Base-by-base conservation (phyloP, 768 basidiomycete genomes). In the Macrolepiota albuminosa region DNA sequence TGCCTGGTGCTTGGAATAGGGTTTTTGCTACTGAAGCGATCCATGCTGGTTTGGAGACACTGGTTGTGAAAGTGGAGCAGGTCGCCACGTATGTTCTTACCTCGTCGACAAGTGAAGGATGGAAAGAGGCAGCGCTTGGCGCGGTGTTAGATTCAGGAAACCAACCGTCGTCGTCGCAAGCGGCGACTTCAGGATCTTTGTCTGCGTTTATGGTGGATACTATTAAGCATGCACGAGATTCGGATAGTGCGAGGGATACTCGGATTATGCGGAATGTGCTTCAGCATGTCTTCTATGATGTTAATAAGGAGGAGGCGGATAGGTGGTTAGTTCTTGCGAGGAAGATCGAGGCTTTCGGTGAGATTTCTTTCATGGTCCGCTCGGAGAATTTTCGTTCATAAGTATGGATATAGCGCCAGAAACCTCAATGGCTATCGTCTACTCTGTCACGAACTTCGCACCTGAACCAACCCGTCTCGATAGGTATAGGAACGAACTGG, bases 401-500 rank as follows among this genome's bases (percentile, higher is more conserved):
- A 36, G 7, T 24, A 3, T 52, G 8, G 6, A 21, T 16, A 9
- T 24, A 95, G 95, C 88, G 2, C 87, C 89, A 0, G 79, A 86
- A 66, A 81, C 88, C 0, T 79, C 87, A 0, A 78, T 92, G 64
- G 82, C 86, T 1, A 81, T 97, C 57, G 70, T 89, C 7, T 73
- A 79, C 9, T 82, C 86, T 3, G 73, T 94, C 45, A 80, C 85
- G 10, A 73, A 77, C 24, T 80, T 81, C 26, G 85, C 86, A 0
- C 78, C 85, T 1, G 93, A 95, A 63, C 84, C 85, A 8, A 82
- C 81, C 0, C 83, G 83, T 21, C 78, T 96, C 26, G 88, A 91
- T 64, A 81, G 92, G 21, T 90, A 89, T 67, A 84, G 95, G 21
- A 97, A 95, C 69, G 94, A 97, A 71, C 79, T 95, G 10, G 95